These are phyloP conservation scores for Williopsis jadinii DNA, from an alignment of 1,139 yeast genomes.

Conservation along the genomic window DNA sequence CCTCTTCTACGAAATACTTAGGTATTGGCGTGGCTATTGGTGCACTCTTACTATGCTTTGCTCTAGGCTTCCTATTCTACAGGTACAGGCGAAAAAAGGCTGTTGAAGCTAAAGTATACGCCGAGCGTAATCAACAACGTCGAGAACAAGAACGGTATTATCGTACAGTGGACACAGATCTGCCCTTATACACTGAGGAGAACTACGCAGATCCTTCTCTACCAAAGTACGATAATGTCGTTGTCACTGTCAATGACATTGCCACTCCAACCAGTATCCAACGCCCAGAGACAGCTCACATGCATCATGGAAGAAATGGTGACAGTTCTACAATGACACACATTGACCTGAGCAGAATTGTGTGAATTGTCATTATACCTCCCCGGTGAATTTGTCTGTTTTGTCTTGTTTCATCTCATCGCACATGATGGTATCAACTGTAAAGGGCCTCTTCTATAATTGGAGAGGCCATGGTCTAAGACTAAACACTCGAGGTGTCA, in stretches of 20 bases:
- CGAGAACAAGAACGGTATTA: too few species aligned
- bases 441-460: not conserved
- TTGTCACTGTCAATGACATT: too few species aligned
- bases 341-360: too few species aligned
- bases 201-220: not conserved
- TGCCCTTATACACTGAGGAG: not conserved
- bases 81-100: constrained; percentile 1
- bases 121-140: too few species aligned
- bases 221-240: not conserved
- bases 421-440: not conserved
- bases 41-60: not conserved
- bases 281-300: not conserved
- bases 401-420: not conserved
- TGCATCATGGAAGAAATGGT: not conserved
- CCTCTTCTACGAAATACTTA: not conserved
- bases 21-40: constrained; percentile 4
- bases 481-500: constrained; percentile 1
- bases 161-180: not conserved
- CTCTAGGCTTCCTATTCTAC: not conserved
- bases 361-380: not conserved
- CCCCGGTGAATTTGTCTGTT: not conserved
- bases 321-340: too few species aligned
- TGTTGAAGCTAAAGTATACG: too few species aligned
- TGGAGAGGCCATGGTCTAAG: not conserved
- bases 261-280: too few species aligned